These are phyloP conservation scores for Aspergillus ostianus DNA, from an alignment of 495 filamentous ascomycete species.

Conservation along the genomic window DNA sequence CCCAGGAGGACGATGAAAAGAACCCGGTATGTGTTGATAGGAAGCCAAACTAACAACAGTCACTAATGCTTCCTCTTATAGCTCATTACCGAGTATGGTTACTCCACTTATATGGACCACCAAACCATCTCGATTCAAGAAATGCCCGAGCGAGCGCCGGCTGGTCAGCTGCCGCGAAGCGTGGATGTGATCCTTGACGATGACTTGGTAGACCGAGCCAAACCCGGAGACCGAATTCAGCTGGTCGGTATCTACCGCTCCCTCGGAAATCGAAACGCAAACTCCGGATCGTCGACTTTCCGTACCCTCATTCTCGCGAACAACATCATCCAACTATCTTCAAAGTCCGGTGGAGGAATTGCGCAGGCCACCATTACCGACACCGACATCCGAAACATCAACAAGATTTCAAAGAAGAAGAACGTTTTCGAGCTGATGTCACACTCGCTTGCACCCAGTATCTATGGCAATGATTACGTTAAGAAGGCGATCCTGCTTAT, in stretches of 20 bases:
- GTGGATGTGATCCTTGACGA: constrained; percentile 99
- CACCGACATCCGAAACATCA: constrained; percentile 97
- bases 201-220: constrained; percentile 90
- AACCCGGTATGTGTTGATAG: constrained; percentile 52
- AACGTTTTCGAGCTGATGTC: constrained; percentile 90
- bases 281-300: constrained; percentile 84
- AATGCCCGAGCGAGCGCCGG: constrained; percentile 97
- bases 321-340: constrained; percentile 91
- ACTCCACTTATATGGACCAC: constrained; percentile 93
- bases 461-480: constrained; percentile 96
- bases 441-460: constrained; percentile 96
- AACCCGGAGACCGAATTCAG: constrained; percentile 95
- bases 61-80: constrained; percentile 26
- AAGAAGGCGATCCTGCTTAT: constrained; percentile 98
- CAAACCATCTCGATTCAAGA: constrained; percentile 98
- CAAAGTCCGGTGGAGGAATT: constrained; percentile 92
- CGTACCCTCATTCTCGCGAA: constrained; percentile 92
- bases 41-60: neutral
- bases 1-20: constrained; percentile 86
- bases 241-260: constrained; percentile 92
- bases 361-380: constrained; percentile 94
- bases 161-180: constrained; percentile 90
- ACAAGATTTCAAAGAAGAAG: constrained; percentile 93
- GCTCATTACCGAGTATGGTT: constrained; percentile 92
- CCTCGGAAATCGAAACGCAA: constrained; percentile 88